A percentile compares a stretch with the other conserved stretches of the same genome.
Conservation (phyloP, 2,329 filamentous ascomycete species). For the Arthrocladium fulminans region DNA sequence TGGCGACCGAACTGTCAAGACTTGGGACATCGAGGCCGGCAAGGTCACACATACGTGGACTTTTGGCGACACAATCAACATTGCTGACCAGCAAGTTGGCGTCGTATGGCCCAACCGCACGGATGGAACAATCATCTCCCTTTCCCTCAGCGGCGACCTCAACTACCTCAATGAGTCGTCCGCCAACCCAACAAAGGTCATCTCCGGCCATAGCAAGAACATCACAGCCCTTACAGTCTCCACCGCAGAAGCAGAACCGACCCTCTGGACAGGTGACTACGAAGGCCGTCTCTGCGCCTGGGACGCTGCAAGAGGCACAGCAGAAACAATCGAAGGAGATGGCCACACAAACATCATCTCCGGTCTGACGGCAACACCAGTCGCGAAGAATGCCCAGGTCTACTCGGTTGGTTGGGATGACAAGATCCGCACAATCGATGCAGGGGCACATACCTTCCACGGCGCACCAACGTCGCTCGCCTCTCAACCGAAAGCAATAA, state of each 20-base stretch:
- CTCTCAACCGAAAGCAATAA: slow-evolving; percentile 71
- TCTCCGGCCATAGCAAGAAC: slow-evolving; percentile 85
- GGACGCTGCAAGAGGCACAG: slow-evolving; percentile 63
- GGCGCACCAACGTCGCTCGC: slow-evolving; percentile 59
- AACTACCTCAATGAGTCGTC: slow-evolving; percentile 75
- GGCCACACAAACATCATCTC: slow-evolving; percentile 78
- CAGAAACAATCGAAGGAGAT: slow-evolving; percentile 65
- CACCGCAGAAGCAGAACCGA: slow-evolving; percentile 41
- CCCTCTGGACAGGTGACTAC: slow-evolving; percentile 81
- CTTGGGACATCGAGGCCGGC: slow-evolving; percentile 82
- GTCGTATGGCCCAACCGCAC: slow-evolving; percentile 78
- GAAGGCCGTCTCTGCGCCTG: slow-evolving; percentile 81
- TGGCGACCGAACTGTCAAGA: slow-evolving; percentile 85
- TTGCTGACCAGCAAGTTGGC: slow-evolving; percentile 84
- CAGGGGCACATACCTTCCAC: slow-evolving; percentile 64
- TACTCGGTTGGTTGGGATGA: slow-evolving; percentile 94
- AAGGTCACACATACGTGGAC: slow-evolving; percentile 74
- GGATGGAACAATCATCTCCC: slow-evolving; percentile 81
- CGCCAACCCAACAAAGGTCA: slow-evolving; percentile 57
- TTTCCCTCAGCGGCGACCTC: slow-evolving; percentile 80
- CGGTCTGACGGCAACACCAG: slow-evolving; percentile 53
- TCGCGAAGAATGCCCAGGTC: slow-evolving; percentile 45
- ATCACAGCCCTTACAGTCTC: slow-evolving; percentile 66
- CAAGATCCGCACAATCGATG: slow-evolving; percentile 69
- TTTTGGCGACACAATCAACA: slow-evolving; percentile 61